A percentile compares a stretch with the other conserved stretches of the same genome.
Evolutionary conservation across 2,329 filamentous ascomycete genomes (phyloP).

Genomic region (Exophiala calicioides): DNA sequence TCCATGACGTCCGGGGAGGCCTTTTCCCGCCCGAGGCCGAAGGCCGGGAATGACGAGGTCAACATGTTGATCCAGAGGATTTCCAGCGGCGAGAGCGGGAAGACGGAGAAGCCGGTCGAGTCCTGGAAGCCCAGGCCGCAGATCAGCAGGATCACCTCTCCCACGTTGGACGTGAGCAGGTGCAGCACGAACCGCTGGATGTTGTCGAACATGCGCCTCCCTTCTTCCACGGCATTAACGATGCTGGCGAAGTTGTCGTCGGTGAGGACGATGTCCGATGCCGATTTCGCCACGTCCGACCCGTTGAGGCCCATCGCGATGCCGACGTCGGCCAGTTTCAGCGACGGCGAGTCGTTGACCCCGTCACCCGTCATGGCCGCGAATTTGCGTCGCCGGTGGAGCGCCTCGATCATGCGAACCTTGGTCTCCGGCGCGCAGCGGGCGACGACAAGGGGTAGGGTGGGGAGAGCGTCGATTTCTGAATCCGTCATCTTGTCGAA

Average conservation of each 20-base stretch:
- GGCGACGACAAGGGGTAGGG: slow-evolving; percentile 78
- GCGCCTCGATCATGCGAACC: slow-evolving; percentile 85
- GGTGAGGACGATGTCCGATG: slow-evolving; percentile 61
- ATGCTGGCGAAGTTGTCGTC: slow-evolving; percentile 90
- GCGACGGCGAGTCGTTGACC: slow-evolving; percentile 81
- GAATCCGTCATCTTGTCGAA: slow-evolving; percentile 56
- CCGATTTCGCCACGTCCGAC: slow-evolving; percentile 82
- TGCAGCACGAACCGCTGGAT: slow-evolving; percentile 73
- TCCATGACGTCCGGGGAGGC: slow-evolving; percentile 57
- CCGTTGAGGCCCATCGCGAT: slow-evolving; percentile 87
- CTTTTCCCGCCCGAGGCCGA: slow-evolving; percentile 60
- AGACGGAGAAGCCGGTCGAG: slow-evolving; percentile 53
- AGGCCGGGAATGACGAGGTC: slow-evolving; percentile 60
- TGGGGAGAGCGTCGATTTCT: slow-evolving; percentile 65
- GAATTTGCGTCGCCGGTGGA: slow-evolving; percentile 73
- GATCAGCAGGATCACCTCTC: slow-evolving; percentile 59
- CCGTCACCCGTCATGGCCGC: slow-evolving; percentile 89
- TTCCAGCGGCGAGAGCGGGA: slow-evolving; percentile 60
- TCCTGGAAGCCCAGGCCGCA: slow-evolving; percentile 63
- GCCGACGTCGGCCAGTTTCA: slow-evolving; percentile 79
- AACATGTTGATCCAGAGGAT: slow-evolving; percentile 67
- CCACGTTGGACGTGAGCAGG: slow-evolving; percentile 58
- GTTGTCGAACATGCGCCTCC: slow-evolving; percentile 82
- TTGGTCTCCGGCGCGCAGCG: slow-evolving; percentile 84
- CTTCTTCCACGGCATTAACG: slow-evolving; percentile 78